Evolutionary conservation across 805 yeast genomes (phyloP).

Genomic region (Hanseniaspora meyeri): DNA sequence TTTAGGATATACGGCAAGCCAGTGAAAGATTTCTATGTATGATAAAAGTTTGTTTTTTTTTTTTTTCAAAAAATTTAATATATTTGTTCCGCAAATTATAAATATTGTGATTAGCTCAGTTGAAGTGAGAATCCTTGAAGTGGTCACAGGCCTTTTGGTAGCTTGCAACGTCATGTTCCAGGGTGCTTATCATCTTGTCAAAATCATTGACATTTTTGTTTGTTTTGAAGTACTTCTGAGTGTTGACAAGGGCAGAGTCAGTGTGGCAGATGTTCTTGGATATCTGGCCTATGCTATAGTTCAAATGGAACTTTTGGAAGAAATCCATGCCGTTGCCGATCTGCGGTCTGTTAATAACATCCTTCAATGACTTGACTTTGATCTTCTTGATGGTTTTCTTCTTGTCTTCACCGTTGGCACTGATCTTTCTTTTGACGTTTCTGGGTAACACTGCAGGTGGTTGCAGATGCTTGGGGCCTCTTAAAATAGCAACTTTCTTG

Average conservation of each 20-base stretch:
- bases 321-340: not conserved
- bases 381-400: not conserved
- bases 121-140: not conserved
- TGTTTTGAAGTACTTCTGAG: not conserved
- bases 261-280: not conserved
- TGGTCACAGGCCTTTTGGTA: not conserved
- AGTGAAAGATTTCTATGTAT: not conserved
- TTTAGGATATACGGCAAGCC: not conserved
- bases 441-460: not conserved
- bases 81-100: not conserved
- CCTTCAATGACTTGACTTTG: not conserved
- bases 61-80: not conserved
- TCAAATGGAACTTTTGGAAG: not conserved
- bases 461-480: not conserved
- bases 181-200: not conserved
- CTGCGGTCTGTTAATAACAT: constrained; percentile 8
- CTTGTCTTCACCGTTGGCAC: not conserved
- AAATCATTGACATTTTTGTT: not conserved
- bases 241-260: not conserved
- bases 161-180: not conserved
- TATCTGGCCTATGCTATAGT: not conserved
- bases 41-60: not conserved
- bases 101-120: not conserved
- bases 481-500: not conserved
- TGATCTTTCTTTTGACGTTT: not conserved